These are phyloP conservation scores for Davidsoniella australis DNA, from an alignment of 2,329 filamentous ascomycete genomes.

Conservation along the genomic window DNA sequence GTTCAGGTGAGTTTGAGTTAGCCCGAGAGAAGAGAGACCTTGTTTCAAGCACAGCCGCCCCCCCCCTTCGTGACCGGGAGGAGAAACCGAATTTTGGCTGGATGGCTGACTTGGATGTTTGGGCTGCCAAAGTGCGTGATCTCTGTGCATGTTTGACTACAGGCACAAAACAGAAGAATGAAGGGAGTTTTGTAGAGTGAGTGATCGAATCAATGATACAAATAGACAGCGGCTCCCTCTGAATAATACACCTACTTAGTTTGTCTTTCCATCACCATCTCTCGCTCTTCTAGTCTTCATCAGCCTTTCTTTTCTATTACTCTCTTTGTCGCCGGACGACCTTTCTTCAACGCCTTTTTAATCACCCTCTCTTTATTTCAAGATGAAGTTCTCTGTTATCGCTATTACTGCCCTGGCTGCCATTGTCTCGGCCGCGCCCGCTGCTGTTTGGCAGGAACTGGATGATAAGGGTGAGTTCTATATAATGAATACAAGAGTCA, in stretches of 20 bases:
- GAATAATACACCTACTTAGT: neutral
- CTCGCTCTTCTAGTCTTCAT: constrained; percentile 11
- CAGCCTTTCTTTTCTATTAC: constrained; percentile 13
- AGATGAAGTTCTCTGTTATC: constrained; percentile 35
- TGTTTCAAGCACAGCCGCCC: no score
- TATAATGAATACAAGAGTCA: no score
- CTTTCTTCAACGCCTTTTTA: neutral
- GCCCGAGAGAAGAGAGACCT: no score
- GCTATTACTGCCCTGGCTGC: constrained; percentile 30
- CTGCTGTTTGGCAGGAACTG: neutral
- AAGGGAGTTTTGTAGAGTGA: no score
- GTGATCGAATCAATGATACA: neutral
- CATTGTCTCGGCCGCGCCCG: constrained; percentile 26
- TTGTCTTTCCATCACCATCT: constrained; percentile 8
- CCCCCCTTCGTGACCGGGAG: no score
- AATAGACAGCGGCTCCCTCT: constrained; percentile 10
- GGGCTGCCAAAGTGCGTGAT: no score
- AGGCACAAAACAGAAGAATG: no score
- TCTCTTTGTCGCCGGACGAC: constrained; percentile 12
- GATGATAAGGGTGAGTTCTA: neutral
- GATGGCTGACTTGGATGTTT: no score
- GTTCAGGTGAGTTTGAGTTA: no score
- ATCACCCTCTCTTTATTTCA: constrained; percentile 19
- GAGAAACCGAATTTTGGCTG: no score
- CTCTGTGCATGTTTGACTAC: no score